Evolutionary conservation across 2,329 filamentous ascomycete species (phyloP), one percentile per base, ranked within the genome.

Genomic region (Pseudocercospora macadamiae): DNA sequence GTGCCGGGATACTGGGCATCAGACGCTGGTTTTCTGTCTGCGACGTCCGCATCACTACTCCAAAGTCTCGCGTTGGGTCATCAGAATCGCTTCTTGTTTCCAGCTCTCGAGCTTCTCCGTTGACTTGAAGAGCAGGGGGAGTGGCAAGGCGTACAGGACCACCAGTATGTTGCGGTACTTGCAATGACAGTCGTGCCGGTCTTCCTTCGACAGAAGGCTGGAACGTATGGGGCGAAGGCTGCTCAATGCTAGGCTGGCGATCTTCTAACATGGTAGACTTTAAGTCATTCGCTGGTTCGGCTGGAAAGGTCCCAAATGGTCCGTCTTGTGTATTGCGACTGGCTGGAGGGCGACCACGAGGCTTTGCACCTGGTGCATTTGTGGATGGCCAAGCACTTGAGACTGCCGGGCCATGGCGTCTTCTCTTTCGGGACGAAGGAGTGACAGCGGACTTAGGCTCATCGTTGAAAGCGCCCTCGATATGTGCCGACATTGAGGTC

Each of bases 311-410:
- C 3, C 86, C 86, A 64, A 87, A 90, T 0, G 88, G 86, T 0
- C 86, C 86, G 63, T 90, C 86, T 12, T 84, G 80, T 0, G 82
- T 80, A n/a, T 81, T 83, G 23, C 86, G 83, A 66, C 88, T 90
- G 56, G 87, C 89, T 0, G 91, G 90, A 39, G 93, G 93, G 59
- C 93, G 82, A 5, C 93, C 92, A 64, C 92, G 82, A 12, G 89
- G 81, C 72, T 93, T 96, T 1, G 88, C 87, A 3, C 82, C 84
- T 1, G 84, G 86, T 80, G 36, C 82, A 79, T 14, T 84, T 84
- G 59, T 83, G 85, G 63, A 86, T 86, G 55, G 86, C 93, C 93
- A 97, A 0, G 93, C 93, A 8, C 92, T 96, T 0, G 92, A 96
- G 0, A 96, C 91, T 5, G 90, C 91, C 0, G 91, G 89, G 0